Base-by-base conservation (phyloP, 257 asterid species). In the Henckelia pumila region DNA sequence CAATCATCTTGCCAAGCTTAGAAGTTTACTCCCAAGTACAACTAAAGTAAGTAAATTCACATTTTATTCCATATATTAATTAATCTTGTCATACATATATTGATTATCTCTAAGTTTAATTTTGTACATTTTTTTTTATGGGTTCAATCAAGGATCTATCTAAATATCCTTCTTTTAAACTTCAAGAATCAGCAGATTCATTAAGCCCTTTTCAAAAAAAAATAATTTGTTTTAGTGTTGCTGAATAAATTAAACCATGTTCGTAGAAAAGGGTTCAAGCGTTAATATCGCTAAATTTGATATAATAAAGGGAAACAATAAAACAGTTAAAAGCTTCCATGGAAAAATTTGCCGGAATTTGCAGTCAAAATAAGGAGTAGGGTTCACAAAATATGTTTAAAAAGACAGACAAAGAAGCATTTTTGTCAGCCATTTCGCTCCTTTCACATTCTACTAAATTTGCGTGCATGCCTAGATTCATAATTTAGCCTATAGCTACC, bases 21-120 rank as follows among this genome's bases (percentile, higher is more conserved):
- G 98, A 22, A 92, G 95, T 84, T 78, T 92, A 68, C 95, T 92
- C 11, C 98, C 98, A 2, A 89, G 77, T 60, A 89, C 98, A 66
- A 89, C 98, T 70, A 92, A 92, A 82, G 98, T 92, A 81, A 85
- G 91, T 59, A 16, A 17, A 59, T 14, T 60, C 20, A 25, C n/a
- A 25, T 25, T 25, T 21, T 21, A 16, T 28, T 59, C 14, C 82
- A n/a, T n/a, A n/a, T n/a, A n/a, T n/a, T n/a, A n/a, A n/a, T n/a
- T n/a, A n/a, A n/a, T n/a, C n/a, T n/a, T n/a, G n/a, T n/a, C n/a
- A n/a, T n/a, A n/a, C n/a, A n/a, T n/a, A n/a, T n/a, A n/a, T n/a
- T n/a, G n/a, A n/a, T n/a, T n/a, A n/a, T n/a, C 62, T 53, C 7
- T 50, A 22, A 50, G 64, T 40, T 30, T 33, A 1, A 14, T 61